Conservation (phyloP, 2,329 filamentous ascomycete species). For the Microsporum audouinii region DNA sequence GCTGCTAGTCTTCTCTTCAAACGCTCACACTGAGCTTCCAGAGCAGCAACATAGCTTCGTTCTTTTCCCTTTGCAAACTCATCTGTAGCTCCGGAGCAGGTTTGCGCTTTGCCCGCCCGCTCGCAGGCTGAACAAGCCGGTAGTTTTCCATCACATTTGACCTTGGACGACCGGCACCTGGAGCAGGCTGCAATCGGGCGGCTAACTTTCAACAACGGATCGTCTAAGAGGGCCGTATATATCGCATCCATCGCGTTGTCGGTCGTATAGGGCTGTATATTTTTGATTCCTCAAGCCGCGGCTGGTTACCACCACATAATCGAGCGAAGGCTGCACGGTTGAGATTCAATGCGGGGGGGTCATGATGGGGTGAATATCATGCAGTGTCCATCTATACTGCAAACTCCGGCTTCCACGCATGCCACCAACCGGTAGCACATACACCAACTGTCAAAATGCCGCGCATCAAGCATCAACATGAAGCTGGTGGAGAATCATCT, state of each 20-base stretch:
- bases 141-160: conserved; percentile 95
- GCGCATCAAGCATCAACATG: neutral
- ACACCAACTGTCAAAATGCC: neutral
- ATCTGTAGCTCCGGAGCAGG: conserved; percentile 90
- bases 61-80: conserved; percentile 94
- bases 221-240: conserved; percentile 24
- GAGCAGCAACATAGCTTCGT: conserved; percentile 85
- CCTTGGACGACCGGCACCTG: conserved; percentile 79
- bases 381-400: neutral
- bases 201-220: conserved; percentile 47
- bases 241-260: neutral
- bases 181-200: conserved; percentile 70
- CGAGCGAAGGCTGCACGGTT: neutral
- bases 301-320: neutral
- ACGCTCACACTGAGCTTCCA: conserved; percentile 84
- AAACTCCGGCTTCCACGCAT: neutral
- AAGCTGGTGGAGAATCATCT: neutral
- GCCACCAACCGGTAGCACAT: neutral
- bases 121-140: conserved; percentile 93
- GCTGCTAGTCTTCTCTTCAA: conserved; percentile 62
- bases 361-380: neutral
- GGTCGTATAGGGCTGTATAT: neutral
- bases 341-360: neutral
- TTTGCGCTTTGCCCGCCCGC: conserved; percentile 70
- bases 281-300: neutral